Evolutionary conservation across 805 yeast genomes (phyloP), one percentile per base, ranked within the genome.

Genomic region (Kazachstania martiniae): DNA sequence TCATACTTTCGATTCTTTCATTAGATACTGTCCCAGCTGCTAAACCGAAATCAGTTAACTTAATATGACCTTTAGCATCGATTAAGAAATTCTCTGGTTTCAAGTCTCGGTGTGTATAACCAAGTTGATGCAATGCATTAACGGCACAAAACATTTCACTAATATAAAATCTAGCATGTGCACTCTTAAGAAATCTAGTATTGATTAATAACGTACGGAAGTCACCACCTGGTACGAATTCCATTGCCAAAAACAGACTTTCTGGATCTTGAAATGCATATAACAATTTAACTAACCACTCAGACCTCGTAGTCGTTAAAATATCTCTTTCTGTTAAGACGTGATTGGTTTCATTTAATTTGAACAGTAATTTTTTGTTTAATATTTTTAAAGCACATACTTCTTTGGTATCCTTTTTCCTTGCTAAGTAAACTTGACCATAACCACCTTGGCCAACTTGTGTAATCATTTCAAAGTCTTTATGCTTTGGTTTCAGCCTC

Each of bases 401-500:
- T 59, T 91, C 99, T 41, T 77, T 74, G 1, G 97, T 86, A 51
- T 91, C 99, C 44, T 77, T 78, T 65, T 91, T 91, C 44, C 87
- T 72, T 1, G 99, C 96, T 40, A 91, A 63, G 49, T 84, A 91
- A n/a, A 91, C 99, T 60, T 91, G 96, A 16, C 99, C 99, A 53
- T 91, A 91, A 3, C 99, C 99, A 51, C 99, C 99, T 63, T 91
- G 98, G 10, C 99, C 99, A 21, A 91, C 96, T 62, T 91, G 98
- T 1, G 99, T 91, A 43, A 91, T 79, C 66, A 89, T 83, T 53
- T 86, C 93, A 54, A 91, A 91, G 58, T 91, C 98, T 46, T 87
- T 87, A 53, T 87, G 91, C 54, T 80, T 83, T 22, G 96, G 94
- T 58, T 85, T 84, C 37, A 85, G 67, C 53, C 99, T 72, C 51